Evolutionary conservation across 83 land plant species (phyloP).

Genomic region (Larix sibirica): DNA sequence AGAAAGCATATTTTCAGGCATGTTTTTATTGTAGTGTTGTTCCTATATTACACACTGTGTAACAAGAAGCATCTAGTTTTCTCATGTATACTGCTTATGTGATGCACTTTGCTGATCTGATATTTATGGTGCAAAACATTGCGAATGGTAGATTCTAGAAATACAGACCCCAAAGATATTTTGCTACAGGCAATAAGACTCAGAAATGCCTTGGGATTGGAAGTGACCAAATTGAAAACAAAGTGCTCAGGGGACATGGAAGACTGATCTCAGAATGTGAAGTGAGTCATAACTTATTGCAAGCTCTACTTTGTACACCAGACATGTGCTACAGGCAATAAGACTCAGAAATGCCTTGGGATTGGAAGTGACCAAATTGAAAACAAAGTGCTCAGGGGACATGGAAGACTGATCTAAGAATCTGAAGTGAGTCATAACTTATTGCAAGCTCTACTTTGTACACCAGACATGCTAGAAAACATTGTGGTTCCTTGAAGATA

Average conservation of each 20-base stretch:
- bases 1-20: no score
- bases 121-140: slow-evolving; percentile 62
- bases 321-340: slow-evolving; percentile 21
- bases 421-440: slow-evolving; percentile 23
- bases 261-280: slow-evolving; percentile 55
- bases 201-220: slow-evolving; percentile 74
- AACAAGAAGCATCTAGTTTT: no score
- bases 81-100: not conserved
- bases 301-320: not conserved
- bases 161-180: slow-evolving; percentile 62
- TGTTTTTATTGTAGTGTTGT: no score
- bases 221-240: slow-evolving; percentile 73
- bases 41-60: no score
- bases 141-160: slow-evolving; percentile 78
- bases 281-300: not conserved
- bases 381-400: slow-evolving; percentile 83
- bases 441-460: not conserved
- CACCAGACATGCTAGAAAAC: not conserved
- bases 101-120: not conserved
- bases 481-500: not conserved
- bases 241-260: slow-evolving; percentile 91
- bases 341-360: slow-evolving; percentile 80
- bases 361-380: slow-evolving; percentile 71
- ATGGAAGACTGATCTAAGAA: slow-evolving; percentile 65
- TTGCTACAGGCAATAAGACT: slow-evolving; percentile 61